These are phyloP conservation scores for Alternaria ethzedia DNA, from an alignment of 2,329 filamentous ascomycete species.

Conservation along the genomic window DNA sequence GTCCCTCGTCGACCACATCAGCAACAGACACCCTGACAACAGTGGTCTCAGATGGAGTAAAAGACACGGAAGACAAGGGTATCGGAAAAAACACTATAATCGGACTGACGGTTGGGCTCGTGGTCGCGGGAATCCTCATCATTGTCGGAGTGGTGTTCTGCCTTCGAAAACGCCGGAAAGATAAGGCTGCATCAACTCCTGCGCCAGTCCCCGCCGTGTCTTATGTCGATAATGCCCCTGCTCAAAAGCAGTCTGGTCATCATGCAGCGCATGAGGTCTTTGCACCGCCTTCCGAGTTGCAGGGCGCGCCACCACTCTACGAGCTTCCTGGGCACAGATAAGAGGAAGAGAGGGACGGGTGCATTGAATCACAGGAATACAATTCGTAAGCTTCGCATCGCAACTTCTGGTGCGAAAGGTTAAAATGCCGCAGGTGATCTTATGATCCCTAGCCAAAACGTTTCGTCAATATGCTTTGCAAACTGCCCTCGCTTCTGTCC, in stretches of 20 bases:
- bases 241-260: not conserved
- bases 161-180: not conserved
- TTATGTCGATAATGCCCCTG: not conserved
- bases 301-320: not conserved
- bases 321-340: not conserved
- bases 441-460: too few species aligned
- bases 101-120: not conserved
- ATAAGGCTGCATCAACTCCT: not conserved
- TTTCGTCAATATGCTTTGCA: too few species aligned
- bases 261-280: not conserved
- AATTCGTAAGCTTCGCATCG: not conserved
- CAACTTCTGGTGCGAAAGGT: not conserved
- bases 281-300: not conserved
- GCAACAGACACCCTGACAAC: not conserved
- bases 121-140: not conserved
- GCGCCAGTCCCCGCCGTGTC: not conserved
- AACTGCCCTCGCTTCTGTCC: too few species aligned
- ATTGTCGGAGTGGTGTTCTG: not conserved
- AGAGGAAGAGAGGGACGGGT: accelerated
- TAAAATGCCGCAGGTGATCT: too few species aligned
- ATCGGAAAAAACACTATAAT: not conserved
- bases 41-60: too few species aligned
- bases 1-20: not conserved
- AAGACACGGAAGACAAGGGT: not conserved
- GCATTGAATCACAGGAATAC: not conserved